These are phyloP conservation scores for Cercospora sojina DNA, from an alignment of 2,329 filamentous ascomycete species.

Conservation along the genomic window DNA sequence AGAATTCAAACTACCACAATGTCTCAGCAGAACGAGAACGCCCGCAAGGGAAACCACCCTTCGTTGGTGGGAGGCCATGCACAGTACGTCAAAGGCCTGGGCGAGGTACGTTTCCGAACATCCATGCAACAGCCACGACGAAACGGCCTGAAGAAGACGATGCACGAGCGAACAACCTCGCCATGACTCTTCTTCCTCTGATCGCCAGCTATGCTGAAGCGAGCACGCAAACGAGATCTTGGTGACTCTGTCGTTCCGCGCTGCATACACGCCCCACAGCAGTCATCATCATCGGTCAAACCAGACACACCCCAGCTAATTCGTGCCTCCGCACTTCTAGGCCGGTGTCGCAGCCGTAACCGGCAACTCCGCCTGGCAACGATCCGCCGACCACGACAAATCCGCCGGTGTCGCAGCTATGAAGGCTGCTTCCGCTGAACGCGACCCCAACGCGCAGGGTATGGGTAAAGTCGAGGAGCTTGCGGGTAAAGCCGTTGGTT, in stretches of 20 bases:
- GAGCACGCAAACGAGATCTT: neutral
- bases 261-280: neutral
- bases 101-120: slow-evolving; percentile 56
- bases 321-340: slow-evolving; percentile 39
- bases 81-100: slow-evolving; percentile 67
- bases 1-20: slow-evolving; percentile 26
- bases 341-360: slow-evolving; percentile 61
- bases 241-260: neutral
- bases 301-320: slow-evolving; percentile 4
- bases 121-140: neutral
- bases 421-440: slow-evolving; percentile 59
- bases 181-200: neutral
- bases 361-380: slow-evolving; percentile 62
- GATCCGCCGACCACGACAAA: slow-evolving; percentile 64
- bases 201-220: neutral
- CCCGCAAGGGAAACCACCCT: slow-evolving; percentile 47
- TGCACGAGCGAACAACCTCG: neutral
- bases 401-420: slow-evolving; percentile 60
- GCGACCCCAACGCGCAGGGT: slow-evolving; percentile 55
- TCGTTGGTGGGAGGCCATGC: slow-evolving; percentile 64
- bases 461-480: slow-evolving; percentile 65
- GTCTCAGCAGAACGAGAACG: slow-evolving; percentile 14
- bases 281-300: neutral
- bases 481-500: slow-evolving; percentile 63
- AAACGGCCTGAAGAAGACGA: neutral